Conservation (phyloP, 345 rosid genomes). For the Eucalyptus paniculata region DNA sequence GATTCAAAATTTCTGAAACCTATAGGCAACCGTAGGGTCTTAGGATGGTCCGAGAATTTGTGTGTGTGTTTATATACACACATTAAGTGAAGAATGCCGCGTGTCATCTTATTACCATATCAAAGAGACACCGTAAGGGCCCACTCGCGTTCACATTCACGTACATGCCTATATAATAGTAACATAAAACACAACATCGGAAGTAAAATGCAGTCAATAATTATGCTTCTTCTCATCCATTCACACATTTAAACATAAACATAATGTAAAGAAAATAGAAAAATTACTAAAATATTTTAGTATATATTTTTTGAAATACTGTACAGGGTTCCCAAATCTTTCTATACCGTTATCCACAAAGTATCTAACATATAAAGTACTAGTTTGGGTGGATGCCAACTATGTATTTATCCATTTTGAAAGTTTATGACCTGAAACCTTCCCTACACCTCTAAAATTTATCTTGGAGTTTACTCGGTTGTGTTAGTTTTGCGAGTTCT, state of each 20-base stretch:
- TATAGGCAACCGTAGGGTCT: neutral
- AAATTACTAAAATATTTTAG: neutral
- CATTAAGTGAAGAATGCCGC: neutral
- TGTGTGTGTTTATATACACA: neutral
- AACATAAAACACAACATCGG: neutral
- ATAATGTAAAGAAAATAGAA: neutral
- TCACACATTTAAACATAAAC: neutral
- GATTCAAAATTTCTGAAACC: neutral
- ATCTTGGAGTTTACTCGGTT: neutral
- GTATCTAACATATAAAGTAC: neutral
- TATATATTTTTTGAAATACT: neutral
- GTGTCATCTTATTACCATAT: neutral
- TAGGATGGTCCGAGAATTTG: neutral
- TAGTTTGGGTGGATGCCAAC: neutral
- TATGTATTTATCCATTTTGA: neutral
- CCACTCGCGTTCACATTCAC: neutral
- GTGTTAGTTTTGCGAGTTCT: neutral
- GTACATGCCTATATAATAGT: neutral
- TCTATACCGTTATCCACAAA: neutral
- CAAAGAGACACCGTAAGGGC: neutral
- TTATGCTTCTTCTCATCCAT: neutral
- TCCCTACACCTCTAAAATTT: neutral
- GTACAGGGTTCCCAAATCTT: neutral
- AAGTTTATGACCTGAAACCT: neutral
- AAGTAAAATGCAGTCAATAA: neutral